phyloP scores from a whole-genome alignment of 257 asterid genomes.

The Eucommia ulmoides region DNA sequence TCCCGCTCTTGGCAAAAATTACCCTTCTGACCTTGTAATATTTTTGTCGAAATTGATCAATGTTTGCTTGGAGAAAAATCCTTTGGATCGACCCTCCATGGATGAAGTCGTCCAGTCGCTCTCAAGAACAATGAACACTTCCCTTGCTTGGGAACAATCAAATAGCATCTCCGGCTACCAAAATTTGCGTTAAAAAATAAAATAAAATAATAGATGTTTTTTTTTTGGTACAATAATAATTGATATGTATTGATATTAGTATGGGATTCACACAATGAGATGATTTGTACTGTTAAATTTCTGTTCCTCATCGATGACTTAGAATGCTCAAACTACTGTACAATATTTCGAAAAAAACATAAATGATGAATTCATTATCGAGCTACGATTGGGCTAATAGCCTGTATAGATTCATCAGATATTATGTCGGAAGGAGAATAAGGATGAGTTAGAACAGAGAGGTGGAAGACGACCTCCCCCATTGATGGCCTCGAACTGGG shows the following conservation, averaged over 20 bases:
- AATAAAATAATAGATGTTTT: too few species aligned
- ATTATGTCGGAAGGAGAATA: slow-evolving; percentile 31
- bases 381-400: slow-evolving; percentile 34
- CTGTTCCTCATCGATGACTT: too few species aligned
- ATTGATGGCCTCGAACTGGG: slow-evolving; percentile 49
- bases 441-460: slow-evolving; percentile 44
- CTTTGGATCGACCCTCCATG: slow-evolving; percentile 53
- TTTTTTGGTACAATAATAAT: too few species aligned
- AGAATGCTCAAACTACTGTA: too few species aligned
- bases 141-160: slow-evolving; percentile 44
- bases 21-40: slow-evolving; percentile 38
- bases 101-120: slow-evolving; percentile 55
- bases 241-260: too few species aligned
- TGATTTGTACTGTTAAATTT: too few species aligned
- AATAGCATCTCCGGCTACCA: slow-evolving; percentile 24
- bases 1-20: slow-evolving; percentile 39
- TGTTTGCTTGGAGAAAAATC: slow-evolving; percentile 53
- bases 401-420: slow-evolving; percentile 31
- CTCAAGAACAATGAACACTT: slow-evolving; percentile 35
- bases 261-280: too few species aligned
- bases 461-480: slow-evolving; percentile 55
- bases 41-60: slow-evolving; percentile 34
- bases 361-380: too few species aligned
- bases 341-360: too few species aligned
- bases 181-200: slow-evolving; percentile 18